Percentiles rank a stretch among this genome's conserved stretches.
Conservation (phyloP, 2,329 filamentous ascomycete genomes). For the Calonectria hawksworthii region DNA sequence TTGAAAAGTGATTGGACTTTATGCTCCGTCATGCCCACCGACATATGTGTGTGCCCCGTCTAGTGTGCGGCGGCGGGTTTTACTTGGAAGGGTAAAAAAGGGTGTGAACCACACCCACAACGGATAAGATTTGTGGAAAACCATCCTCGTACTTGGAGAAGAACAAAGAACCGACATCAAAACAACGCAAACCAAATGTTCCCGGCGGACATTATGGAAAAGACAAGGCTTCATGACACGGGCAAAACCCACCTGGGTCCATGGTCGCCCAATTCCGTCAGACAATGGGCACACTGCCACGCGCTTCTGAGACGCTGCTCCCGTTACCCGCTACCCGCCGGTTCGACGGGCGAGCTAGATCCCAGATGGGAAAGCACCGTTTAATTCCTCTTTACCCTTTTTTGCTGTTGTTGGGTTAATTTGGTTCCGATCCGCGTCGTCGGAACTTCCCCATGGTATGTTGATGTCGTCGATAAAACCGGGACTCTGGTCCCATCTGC, state of each 20-base stretch:
- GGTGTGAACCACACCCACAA: not conserved
- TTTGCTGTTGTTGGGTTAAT: not conserved
- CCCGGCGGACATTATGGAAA: not conserved
- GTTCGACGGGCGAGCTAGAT: not conserved
- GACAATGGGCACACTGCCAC: conserved; percentile 35
- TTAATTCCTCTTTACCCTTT: not conserved
- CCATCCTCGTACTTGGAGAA: not conserved
- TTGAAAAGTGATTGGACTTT: not conserved
- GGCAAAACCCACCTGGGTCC: conserved; percentile 20
- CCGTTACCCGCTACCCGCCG: conserved; percentile 5
- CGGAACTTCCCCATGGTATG: not conserved
- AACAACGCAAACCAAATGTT: not conserved
- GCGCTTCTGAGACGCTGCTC: conserved; percentile 6
- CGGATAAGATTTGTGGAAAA: not conserved
- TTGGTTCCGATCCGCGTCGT: not conserved
- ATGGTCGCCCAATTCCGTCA: conserved; percentile 32
- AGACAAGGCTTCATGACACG: conserved; percentile 18
- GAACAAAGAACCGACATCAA: not conserved
- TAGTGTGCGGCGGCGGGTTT: not conserved
- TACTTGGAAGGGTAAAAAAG: not conserved
- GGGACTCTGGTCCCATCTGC: not conserved
- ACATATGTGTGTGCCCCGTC: too few relatives aligned
- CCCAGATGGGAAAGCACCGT: not conserved
- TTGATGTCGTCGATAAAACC: not conserved
- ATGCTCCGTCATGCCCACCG: not conserved